Conservation (phyloP, 2,329 filamentous ascomycete species). For the Ophiocordyceps camponoti-saundersi region DNA sequence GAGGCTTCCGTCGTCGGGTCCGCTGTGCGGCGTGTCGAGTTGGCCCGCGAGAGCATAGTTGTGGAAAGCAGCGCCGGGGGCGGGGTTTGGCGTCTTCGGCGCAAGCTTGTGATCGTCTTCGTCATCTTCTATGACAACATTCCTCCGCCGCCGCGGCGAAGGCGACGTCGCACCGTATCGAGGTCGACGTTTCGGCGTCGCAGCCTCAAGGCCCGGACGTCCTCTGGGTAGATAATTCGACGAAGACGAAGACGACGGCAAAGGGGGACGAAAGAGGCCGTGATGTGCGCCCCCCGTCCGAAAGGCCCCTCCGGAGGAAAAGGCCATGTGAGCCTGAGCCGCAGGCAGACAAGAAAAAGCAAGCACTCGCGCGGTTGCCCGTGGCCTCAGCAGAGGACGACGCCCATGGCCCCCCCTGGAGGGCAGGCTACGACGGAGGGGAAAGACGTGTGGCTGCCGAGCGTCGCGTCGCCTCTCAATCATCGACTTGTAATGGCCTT, state of each 20-base stretch:
- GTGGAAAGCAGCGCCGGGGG: constrained; percentile 8
- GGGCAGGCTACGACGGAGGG: not conserved
- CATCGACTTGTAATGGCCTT: not conserved
- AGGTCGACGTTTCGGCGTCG: constrained; percentile 19
- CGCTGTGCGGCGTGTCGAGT: constrained; percentile 28
- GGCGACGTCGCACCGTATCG: constrained; percentile 18
- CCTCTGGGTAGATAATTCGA: constrained; percentile 19
- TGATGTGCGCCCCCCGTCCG: constrained; percentile 22
- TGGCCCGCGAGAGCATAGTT: constrained; percentile 35
- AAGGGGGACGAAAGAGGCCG: constrained; percentile 28
- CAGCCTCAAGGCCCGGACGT: constrained; percentile 5
- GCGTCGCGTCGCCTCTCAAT: not conserved
- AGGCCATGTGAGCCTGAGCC: constrained; percentile 6
- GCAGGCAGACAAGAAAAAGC: not conserved
- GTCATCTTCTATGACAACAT: not conserved
- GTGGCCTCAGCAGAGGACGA: not conserved
- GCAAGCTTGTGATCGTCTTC: constrained; percentile 18
- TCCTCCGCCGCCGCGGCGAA: constrained; percentile 7
- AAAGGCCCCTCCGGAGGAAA: constrained; percentile 14
- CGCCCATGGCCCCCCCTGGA: not conserved
- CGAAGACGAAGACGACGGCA: constrained; percentile 21
- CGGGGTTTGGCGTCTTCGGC: constrained; percentile 26
- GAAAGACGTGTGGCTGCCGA: not conserved
- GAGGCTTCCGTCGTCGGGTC: constrained; percentile 12
- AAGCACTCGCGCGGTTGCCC: not conserved